Base-by-base conservation (phyloP, 768 basidiomycete genomes). In the Lentinula sp. region DNA sequence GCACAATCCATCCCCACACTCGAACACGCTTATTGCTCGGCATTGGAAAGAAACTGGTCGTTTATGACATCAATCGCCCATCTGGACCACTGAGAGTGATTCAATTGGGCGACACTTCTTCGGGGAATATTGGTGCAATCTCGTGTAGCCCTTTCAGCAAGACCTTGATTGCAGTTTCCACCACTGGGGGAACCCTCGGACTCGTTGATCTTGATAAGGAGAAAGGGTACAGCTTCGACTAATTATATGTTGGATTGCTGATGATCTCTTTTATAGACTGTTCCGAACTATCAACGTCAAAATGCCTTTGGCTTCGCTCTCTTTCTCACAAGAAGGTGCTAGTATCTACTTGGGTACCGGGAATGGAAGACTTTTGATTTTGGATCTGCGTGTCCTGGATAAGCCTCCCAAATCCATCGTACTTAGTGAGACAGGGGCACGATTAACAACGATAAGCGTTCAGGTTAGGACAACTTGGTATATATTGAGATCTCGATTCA, bases 121-220 rank as follows among this genome's bases (percentile, higher is more conserved):
- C 72, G 0, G 84, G 84, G 7, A 70, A 80, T n/a, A 78, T 91
- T 23, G 70, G 81, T 4, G 80, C 79, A 11, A 70, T 90, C 8
- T 76, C 83, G 6, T 84, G 82, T 63, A 89, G 88, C 63, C 88
- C 89, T 6, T 91, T 89, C 70, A 90, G 88, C 72, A 90, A 86
- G 74, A 86, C 85, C 2, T 73, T 91, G 37, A 76, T 87, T 28
- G 85, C 85, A 2, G 79, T 80, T 46, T 83, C 80, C 1, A 85
- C 80, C 45, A 74, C 79, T 11, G 74, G 71, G 4, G 88, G 88
- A 1, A 72, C 74, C 46, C 76, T 91, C 10, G 76, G 71, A 3
- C 76, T 91, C 7, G 71, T 91, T 53, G 90, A 92, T 67, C 68
- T 92, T 23, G 88, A 91, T 53, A 91, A 89, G 69, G 88, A 90